Conservation (phyloP, 495 filamentous ascomycete species). For the Podospora pseudoanserina region DNA sequence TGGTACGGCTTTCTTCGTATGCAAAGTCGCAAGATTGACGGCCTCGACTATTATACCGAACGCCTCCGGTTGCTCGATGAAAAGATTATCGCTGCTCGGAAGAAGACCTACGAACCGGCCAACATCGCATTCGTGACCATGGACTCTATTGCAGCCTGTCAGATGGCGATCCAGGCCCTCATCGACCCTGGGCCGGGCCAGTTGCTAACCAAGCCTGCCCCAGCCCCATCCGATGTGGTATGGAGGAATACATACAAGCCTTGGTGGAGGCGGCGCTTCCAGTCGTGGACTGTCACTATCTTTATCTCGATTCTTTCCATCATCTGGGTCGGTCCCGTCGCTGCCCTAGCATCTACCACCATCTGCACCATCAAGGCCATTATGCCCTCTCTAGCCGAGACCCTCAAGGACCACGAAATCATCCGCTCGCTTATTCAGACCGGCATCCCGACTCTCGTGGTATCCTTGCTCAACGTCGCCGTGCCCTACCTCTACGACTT, state of each 20-base stretch:
- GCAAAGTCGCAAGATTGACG: conserved; percentile 71
- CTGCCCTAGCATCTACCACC: conserved; percentile 73
- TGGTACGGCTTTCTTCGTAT: conserved; percentile 78
- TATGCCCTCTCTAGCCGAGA: conserved; percentile 64
- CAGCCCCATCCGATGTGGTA: conserved; percentile 81
- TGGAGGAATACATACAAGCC: conserved; percentile 94
- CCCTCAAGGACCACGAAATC: conserved; percentile 63
- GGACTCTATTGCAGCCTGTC: conserved; percentile 85
- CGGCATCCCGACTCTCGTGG: conserved; percentile 76
- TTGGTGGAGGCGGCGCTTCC: conserved; percentile 63
- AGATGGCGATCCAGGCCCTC: conserved; percentile 92
- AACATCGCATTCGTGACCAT: conserved; percentile 94
- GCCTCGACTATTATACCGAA: conserved; percentile 90
- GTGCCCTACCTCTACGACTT: conserved; percentile 95
- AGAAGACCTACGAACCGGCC: conserved; percentile 72
- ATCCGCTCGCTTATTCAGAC: conserved; percentile 76
- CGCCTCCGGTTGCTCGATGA: conserved; percentile 79
- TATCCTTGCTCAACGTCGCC: conserved; percentile 80
- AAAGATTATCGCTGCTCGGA: conserved; percentile 63
- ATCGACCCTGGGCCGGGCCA: conserved; percentile 84
- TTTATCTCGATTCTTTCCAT: conserved; percentile 78
- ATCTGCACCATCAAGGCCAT: conserved; percentile 71
- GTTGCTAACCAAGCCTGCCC: conserved; percentile 79
- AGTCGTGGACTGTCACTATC: conserved; percentile 76
- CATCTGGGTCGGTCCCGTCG: conserved; percentile 83